Evolutionary conservation across 176 grass and related monocot genomes (phyloP), one percentile per base, ranked within the genome.

Genomic region (Elaeis guineensis): DNA sequence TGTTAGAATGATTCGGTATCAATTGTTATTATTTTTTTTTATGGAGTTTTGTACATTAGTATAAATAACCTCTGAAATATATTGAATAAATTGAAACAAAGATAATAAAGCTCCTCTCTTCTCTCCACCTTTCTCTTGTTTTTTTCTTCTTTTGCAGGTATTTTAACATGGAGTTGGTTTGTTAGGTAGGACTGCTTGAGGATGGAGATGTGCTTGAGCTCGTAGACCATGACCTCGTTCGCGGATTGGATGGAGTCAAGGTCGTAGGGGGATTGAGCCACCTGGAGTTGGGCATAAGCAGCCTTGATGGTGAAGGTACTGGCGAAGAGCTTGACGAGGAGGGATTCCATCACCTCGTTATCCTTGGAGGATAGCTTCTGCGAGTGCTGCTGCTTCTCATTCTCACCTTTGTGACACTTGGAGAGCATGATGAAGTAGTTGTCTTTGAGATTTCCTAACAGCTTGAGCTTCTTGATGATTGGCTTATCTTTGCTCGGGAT

Each of bases 91-190:
- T n/a, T n/a, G n/a, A n/a, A n/a, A n/a, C n/a, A n/a, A n/a, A n/a
- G n/a, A n/a, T n/a, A n/a, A n/a, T n/a, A n/a, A n/a, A n/a, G n/a
- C n/a, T n/a, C n/a, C n/a, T n/a, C n/a, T n/a, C n/a, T n/a, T n/a
- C n/a, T n/a, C n/a, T n/a, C n/a, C n/a, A n/a, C n/a, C n/a, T n/a
- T n/a, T n/a, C n/a, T n/a, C n/a, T n/a, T n/a, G n/a, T n/a, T n/a
- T n/a, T n/a, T n/a, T n/a, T n/a, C n/a, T n/a, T n/a, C n/a, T n/a
- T n/a, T n/a, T n/a, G n/a, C n/a, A n/a, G n/a, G n/a, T n/a, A n/a
- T n/a, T n/a, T n/a, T n/a, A n/a, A n/a, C n/a, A n/a, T 18, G 69
- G 58, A 55, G 21, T 24, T 32, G 61, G 67, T 56, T 54, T 7
- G 15, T 44, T 28, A 62, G 35, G 28, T 62, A 26, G 16, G 35